Evolutionary conservation across 2,329 filamentous ascomycete species (phyloP).

Genomic region (Stromatinia cepivora): DNA sequence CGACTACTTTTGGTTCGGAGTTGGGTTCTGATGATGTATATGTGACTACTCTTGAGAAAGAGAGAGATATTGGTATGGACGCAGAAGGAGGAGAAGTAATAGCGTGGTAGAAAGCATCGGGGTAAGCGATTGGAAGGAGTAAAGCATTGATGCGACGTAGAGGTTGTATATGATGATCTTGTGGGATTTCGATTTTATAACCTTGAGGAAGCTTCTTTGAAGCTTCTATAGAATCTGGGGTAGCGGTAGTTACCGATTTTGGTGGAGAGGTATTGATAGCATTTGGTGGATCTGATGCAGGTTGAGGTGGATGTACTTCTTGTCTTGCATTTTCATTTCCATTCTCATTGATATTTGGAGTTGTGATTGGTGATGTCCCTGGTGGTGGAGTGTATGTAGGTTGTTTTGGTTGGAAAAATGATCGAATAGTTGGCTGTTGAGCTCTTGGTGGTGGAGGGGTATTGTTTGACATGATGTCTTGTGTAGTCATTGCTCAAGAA

Average conservation of each 20-base stretch:
- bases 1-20: constrained; percentile 53
- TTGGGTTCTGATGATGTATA: constrained; percentile 41
- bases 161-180: constrained; percentile 54
- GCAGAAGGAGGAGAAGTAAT: constrained; percentile 49
- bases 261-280: constrained; percentile 9
- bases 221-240: constrained; percentile 25
- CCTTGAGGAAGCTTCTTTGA: constrained; percentile 43
- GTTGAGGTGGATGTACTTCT: constrained; percentile 26
- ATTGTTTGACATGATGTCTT: constrained; percentile 14
- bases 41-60: constrained; percentile 53
- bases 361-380: constrained; percentile 27
- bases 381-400: constrained; percentile 49
- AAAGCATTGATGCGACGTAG: constrained; percentile 65
- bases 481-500: neutral
- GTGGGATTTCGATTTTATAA: constrained; percentile 54
- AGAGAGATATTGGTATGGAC: constrained; percentile 45
- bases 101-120: constrained; percentile 62
- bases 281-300: constrained; percentile 29
- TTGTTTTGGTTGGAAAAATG: constrained; percentile 57
- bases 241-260: constrained; percentile 28
- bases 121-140: constrained; percentile 63
- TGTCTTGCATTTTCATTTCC: neutral
- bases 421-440: constrained; percentile 58
- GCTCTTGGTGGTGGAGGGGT: constrained; percentile 24
- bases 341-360: neutral